Evolutionary conservation across 768 basidiomycete species (phyloP).

Genomic region (Hortiboletus campestris): DNA sequence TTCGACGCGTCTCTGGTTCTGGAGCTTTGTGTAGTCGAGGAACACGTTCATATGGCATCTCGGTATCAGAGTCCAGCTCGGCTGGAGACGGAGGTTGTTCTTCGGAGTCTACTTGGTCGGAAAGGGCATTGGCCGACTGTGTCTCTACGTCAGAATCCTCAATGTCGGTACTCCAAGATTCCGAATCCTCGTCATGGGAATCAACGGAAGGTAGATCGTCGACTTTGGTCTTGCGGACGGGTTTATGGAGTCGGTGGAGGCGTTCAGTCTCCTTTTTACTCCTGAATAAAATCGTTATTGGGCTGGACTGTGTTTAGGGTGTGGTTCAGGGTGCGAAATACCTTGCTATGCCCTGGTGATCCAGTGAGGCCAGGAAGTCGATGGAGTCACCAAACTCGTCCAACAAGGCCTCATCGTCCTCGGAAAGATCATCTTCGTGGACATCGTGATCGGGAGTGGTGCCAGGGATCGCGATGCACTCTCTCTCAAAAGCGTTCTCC

Average conservation of each 20-base stretch:
- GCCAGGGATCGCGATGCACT: slow-evolving; percentile 60
- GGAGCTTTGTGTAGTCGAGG: slow-evolving; percentile 52
- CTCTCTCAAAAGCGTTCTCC: slow-evolving; percentile 58
- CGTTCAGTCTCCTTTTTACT: slow-evolving; percentile 82
- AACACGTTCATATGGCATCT: slow-evolving; percentile 71
- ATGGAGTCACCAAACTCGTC: slow-evolving; percentile 60
- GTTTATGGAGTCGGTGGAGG: slow-evolving; percentile 65
- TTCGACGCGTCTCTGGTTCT: slow-evolving; percentile 47
- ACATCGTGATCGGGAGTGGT: slow-evolving; percentile 1
- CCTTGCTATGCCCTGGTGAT: slow-evolving; percentile 81
- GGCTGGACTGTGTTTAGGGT: neutral
- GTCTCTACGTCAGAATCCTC: slow-evolving; percentile 33
- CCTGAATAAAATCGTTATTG: slow-evolving; percentile 40
- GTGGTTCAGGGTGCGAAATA: slow-evolving; percentile 33
- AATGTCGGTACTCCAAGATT: slow-evolving; percentile 46
- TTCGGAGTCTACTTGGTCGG: slow-evolving; percentile 10
- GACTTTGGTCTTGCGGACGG: slow-evolving; percentile 41
- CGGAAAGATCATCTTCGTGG: slow-evolving; percentile 51
- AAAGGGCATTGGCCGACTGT: slow-evolving; percentile 10
- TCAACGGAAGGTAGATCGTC: slow-evolving; percentile 70
- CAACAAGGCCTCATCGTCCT: slow-evolving; percentile 66
- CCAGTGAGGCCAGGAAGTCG: slow-evolving; percentile 68
- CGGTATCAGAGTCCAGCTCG: slow-evolving; percentile 50
- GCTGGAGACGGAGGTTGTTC: slow-evolving; percentile 1
- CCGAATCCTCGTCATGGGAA: slow-evolving; percentile 62